Percentiles rank a stretch among this genome's conserved stretches.
phyloP scores from a whole-genome alignment of 257 asterid species.

The Fraxinus americana region DNA sequence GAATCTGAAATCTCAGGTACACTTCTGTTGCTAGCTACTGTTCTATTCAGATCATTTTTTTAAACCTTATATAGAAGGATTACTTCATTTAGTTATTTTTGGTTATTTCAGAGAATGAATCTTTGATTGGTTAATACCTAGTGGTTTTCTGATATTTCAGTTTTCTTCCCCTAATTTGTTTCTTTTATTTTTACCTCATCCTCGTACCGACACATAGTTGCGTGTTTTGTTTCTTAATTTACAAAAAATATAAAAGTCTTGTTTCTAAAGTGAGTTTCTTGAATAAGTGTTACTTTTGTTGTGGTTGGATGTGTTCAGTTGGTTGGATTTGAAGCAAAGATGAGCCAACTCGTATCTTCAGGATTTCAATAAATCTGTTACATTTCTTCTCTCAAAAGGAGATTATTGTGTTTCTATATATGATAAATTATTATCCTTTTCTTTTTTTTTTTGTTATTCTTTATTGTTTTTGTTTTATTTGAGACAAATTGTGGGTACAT shows the following conservation, averaged over 20 bases:
- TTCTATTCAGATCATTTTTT: slow-evolving; percentile 12
- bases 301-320: slow-evolving; percentile 28
- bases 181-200: slow-evolving; percentile 16
- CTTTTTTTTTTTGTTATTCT: background rate
- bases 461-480: background rate
- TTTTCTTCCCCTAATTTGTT: too few relatives aligned
- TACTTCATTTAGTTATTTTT: background rate
- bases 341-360: slow-evolving; percentile 28
- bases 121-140: background rate
- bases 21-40: slow-evolving; percentile 26
- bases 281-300: slow-evolving; percentile 8
- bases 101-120: slow-evolving; percentile 24
- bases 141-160: too few relatives aligned
- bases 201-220: background rate
- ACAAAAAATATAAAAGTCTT: background rate
- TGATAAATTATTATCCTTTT: background rate
- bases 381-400: slow-evolving; percentile 1
- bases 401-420: background rate
- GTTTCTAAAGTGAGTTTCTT: slow-evolving; percentile 14
- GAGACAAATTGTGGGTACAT: slow-evolving; percentile 8
- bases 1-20: slow-evolving; percentile 32
- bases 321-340: slow-evolving; percentile 49
- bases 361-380: slow-evolving; percentile 27
- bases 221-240: background rate
- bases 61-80: background rate